Base-by-base conservation (phyloP, 345 rosid species). In the Citrus maxima region DNA sequence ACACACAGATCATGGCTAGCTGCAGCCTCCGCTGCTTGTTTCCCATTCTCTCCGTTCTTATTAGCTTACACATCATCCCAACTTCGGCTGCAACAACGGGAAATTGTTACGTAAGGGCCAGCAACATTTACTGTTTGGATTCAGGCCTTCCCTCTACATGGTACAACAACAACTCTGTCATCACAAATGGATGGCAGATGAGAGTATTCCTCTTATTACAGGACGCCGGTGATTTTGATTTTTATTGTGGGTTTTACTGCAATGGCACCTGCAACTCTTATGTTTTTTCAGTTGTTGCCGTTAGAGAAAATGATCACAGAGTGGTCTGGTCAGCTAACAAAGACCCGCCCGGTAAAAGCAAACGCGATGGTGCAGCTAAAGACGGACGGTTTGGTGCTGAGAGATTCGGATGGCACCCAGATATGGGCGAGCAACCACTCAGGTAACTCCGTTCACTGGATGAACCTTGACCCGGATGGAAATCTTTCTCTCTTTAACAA, bases 151-250 rank as follows among this genome's bases (percentile, higher is more conserved):
- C 77, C 58, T 75, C 46, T 10, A 64, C 46, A 46, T 75, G 70
- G 70, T 75, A 63, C 70, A 75, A 75, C 78, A 74, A 74, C 70
- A 75, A 75, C 10, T 75, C 78, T 6, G 78, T 75, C 70, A 30
- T 75, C 70, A 64, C 21, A 46, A 9, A 63, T 30, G 78, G 70
- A 10, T 75, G 70, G 70, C 27, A 49, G 64, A 75, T 75, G 70
- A 75, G 78, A 46, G 78, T 63, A 18, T 63, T 75, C n/a, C 70
- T 75, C 60, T 6, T 62, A 21, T 10, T 19, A 13, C 37, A 28
- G 40, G 64, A 63, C 35, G 28, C 66, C 6, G 10, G 30, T 3
- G 10, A 2, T 2, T 8, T n/a, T 46, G 69, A 62, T 22, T 9
- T 62, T 22, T 74, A 74, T 64, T 61, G 77, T 28, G 77, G 77